These are phyloP conservation scores for Periconia sp. DNA, from an alignment of 2,329 filamentous ascomycete genomes.

Conservation along the genomic window DNA sequence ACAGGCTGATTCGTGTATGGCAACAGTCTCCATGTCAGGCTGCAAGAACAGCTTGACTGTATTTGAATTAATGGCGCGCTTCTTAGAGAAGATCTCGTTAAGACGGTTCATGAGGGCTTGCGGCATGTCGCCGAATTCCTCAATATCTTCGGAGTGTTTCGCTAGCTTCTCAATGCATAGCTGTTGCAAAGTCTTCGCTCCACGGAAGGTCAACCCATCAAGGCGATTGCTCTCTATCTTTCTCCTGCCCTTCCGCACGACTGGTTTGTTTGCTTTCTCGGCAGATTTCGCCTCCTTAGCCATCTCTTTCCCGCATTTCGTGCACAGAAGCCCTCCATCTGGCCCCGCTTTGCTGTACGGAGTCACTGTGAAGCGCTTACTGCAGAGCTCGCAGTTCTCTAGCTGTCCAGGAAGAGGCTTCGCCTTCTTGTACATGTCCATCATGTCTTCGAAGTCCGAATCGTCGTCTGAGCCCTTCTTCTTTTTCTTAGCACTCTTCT, in stretches of 20 bases:
- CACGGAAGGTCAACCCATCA: conserved; percentile 71
- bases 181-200: conserved; percentile 72
- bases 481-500: conserved; percentile 52
- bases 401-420: conserved; percentile 79
- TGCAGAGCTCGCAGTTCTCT: conserved; percentile 84
- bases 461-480: conserved; percentile 52
- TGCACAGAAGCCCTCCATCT: conserved; percentile 84
- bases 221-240: conserved; percentile 84
- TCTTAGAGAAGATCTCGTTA: conserved; percentile 69
- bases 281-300: conserved; percentile 69
- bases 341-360: conserved; percentile 83
- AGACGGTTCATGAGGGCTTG: conserved; percentile 62
- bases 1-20: conserved; percentile 67
- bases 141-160: conserved; percentile 67
- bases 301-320: conserved; percentile 77
- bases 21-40: conserved; percentile 61
- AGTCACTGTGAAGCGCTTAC: conserved; percentile 90
- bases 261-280: conserved; percentile 64
- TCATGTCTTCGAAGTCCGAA: conserved; percentile 55
- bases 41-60: conserved; percentile 58
- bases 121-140: conserved; percentile 69
- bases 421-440: conserved; percentile 62
- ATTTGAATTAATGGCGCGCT: conserved; percentile 61
- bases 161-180: conserved; percentile 69
- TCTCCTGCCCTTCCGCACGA: conserved; percentile 67